These are phyloP conservation scores for Suillus paluster DNA, from an alignment of 768 basidiomycete genomes.

Conservation along the genomic window DNA sequence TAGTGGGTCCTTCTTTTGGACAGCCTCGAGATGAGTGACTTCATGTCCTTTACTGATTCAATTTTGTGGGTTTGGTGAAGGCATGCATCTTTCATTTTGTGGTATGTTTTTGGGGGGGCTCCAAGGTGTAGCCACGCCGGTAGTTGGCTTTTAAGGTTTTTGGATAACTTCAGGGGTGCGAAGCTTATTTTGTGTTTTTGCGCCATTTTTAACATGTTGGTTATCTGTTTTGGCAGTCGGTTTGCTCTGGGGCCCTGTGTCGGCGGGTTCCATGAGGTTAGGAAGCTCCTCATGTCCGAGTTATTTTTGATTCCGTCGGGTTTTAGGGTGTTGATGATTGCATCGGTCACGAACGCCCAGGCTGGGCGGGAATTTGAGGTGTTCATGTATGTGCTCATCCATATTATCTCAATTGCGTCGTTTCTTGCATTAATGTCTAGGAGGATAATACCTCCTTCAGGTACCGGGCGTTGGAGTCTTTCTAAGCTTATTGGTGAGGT, in stretches of 20 bases:
- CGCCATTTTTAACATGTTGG: constrained; percentile 3
- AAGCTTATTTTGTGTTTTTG: constrained; percentile 7
- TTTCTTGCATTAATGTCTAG: constrained; percentile 5
- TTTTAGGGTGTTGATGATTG: background rate
- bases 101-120: background rate
- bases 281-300: too few relatives aligned
- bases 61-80: constrained; percentile 13
- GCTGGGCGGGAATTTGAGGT: background rate
- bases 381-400: background rate
- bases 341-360: background rate
- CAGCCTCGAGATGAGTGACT: too few relatives aligned
- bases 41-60: background rate
- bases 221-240: background rate
- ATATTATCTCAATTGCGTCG: background rate
- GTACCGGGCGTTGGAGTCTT: background rate
- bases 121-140: constrained; percentile 19
- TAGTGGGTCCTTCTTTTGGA: too few relatives aligned
- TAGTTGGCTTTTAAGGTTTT: background rate
- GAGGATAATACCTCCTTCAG: background rate
- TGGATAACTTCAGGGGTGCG: background rate
- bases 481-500: background rate
- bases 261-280: constrained; percentile 15
- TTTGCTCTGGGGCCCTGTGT: rapidly evolving
- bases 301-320: background rate
- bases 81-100: constrained; percentile 1